These are phyloP conservation scores for Mitragyna speciosa DNA, from an alignment of 257 asterid genomes.

Conservation along the genomic window DNA sequence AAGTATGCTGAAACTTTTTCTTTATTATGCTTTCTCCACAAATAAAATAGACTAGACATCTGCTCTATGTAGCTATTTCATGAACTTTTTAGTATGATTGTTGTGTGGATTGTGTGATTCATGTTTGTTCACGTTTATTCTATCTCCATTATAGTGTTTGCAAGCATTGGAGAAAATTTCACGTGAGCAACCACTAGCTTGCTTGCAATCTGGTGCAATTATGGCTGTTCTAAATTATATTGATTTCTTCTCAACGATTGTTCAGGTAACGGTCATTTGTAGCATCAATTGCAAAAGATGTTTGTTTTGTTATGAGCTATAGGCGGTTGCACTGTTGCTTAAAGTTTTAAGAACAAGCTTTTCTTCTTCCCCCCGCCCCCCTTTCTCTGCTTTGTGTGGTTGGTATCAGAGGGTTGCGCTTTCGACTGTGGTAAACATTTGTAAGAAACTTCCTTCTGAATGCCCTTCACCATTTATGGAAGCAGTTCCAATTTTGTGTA, in stretches of 20 bases:
- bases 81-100: constrained; percentile 13
- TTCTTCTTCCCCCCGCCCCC: neutral
- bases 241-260: constrained; percentile 88
- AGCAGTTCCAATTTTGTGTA: constrained; percentile 89
- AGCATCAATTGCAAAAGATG: constrained; percentile 1
- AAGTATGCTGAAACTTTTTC: constrained; percentile 52
- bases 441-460: constrained; percentile 77
- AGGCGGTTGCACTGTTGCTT: neutral
- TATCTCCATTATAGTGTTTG: constrained; percentile 59
- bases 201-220: constrained; percentile 89
- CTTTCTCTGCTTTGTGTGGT: constrained; percentile 26
- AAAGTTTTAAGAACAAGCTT: constrained; percentile 4
- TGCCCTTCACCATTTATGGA: constrained; percentile 72
- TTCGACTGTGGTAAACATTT: constrained; percentile 77
- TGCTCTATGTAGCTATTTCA: neutral
- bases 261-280: constrained; percentile 58
- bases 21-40: neutral
- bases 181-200: constrained; percentile 82
- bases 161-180: constrained; percentile 93
- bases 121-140: constrained; percentile 15
- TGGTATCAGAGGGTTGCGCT: constrained; percentile 79
- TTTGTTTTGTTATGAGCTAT: neutral
- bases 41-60: neutral
- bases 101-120: constrained; percentile 12
- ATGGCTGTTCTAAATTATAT: constrained; percentile 82